These are phyloP conservation scores for Malassezia equina DNA, from an alignment of 1,284 basidiomycete genomes.

Conservation along the genomic window DNA sequence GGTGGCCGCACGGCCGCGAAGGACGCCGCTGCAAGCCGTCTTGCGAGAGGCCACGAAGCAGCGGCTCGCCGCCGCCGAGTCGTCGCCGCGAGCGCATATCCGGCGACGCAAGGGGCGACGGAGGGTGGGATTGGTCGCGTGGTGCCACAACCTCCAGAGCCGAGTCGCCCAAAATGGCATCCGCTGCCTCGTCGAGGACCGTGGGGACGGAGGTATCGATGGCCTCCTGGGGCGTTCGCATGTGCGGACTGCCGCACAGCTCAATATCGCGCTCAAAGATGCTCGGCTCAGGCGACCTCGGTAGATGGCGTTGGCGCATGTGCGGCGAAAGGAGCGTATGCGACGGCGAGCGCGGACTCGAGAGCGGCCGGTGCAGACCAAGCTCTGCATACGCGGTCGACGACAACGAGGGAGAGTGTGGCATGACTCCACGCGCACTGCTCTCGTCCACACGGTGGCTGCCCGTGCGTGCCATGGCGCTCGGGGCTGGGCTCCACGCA, in stretches of 20 bases:
- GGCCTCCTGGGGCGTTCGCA: conserved; percentile 36
- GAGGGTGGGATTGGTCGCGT: not conserved
- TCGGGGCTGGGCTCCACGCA: conserved; percentile 22
- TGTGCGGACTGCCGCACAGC: conserved; percentile 33
- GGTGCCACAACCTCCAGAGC: conserved; percentile 40
- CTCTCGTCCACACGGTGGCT: conserved; percentile 3
- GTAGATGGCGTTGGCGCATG: not conserved
- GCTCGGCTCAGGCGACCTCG: conserved; percentile 17
- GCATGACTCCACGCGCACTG: not conserved
- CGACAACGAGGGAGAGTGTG: not conserved
- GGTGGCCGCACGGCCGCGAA: conserved; percentile 6
- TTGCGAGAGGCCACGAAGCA: not conserved
- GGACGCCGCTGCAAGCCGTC: not conserved
- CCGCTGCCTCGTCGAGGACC: conserved; percentile 43
- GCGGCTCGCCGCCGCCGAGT: not conserved
- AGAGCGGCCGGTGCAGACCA: not conserved
- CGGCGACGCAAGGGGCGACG: conserved; percentile 7
- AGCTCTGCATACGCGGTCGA: not conserved
- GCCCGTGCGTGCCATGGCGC: conserved; percentile 16
- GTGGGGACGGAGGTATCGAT: conserved; percentile 41
- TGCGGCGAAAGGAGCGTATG: not conserved
- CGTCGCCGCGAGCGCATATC: not conserved
- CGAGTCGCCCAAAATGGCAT: conserved; percentile 37
- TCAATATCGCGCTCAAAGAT: conserved; percentile 46
- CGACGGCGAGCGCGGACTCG: not conserved